Evolutionary conservation across 2,329 filamentous ascomycete species (phyloP), one percentile per base, ranked within the genome.

Genomic region (Passalora sequoiae): DNA sequence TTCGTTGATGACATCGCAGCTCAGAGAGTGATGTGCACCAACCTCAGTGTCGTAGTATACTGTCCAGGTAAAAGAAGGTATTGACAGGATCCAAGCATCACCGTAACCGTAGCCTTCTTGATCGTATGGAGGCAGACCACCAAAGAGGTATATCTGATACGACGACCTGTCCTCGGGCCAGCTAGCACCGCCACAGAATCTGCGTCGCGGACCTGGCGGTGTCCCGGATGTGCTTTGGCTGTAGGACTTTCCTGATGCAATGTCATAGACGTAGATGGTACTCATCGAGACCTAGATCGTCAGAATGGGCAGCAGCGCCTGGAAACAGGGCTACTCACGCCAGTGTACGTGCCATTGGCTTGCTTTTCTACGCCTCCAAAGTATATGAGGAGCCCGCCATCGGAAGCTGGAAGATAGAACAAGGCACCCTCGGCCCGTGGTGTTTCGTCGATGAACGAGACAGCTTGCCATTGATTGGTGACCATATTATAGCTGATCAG

Each of bases 61-160:
- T 73, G 81, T 75, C 80, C 80, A 84, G 3, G 69, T 75, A 60
- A 83, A 84, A 1, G 76, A 75, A 1, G 80, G 80, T 12, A 84
- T 66, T 6, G 74, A 73, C 15, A 83, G 68, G 42, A 83, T 75
- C 54, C 80, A 83, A 42, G 77, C 69, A 62, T 83, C 79, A 54
- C 81, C 76, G 55, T 71, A 82, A 16, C 76, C 78, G 10, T 69
- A 64, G 0, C 67, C 67, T 27, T 72, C 63, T 13, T 47, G 19
- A 10, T 2, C 62, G 58, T 42, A 29, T 8, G 44, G 41, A 1
- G 68, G 66, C 40, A 69, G 67, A 12, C 80, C 80, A 31, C 80
- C 80, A 54, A 81, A 82, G 2, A 82, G 57, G 51, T 83, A 82
- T 25, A 83, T 77, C 51, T 83, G 83, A 55, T 81, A 82, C 6